phyloP scores from a whole-genome alignment of 1,284 basidiomycete genomes.

The Prillingera fragicola region DNA sequence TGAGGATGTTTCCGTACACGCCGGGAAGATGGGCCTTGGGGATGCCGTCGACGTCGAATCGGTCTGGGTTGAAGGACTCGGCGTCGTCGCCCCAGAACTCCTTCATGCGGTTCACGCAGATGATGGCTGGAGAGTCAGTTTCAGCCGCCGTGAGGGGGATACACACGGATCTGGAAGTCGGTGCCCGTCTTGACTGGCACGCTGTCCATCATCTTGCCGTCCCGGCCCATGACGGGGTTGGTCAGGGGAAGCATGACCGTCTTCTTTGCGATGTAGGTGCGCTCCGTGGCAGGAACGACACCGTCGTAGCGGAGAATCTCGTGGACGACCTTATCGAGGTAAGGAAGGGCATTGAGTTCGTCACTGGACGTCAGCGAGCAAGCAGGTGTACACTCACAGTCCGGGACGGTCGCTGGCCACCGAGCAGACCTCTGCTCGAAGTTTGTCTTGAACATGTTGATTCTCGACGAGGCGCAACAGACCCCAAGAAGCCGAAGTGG shows the following conservation, averaged over 20 bases:
- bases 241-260: slow-evolving; percentile 60
- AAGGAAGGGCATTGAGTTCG: slow-evolving; percentile 50
- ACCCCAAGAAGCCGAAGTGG: slow-evolving; percentile 66
- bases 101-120: slow-evolving; percentile 57
- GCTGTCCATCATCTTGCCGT: slow-evolving; percentile 45
- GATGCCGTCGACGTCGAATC: slow-evolving; percentile 38
- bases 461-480: slow-evolving; percentile 62
- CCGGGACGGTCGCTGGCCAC: slow-evolving; percentile 45
- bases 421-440: slow-evolving; percentile 55
- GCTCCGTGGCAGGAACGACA: slow-evolving; percentile 53
- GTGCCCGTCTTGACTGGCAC: slow-evolving; percentile 38
- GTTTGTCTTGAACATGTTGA: slow-evolving; percentile 54
- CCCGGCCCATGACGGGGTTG: slow-evolving; percentile 41
- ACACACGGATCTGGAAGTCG: slow-evolving; percentile 41
- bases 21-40: slow-evolving; percentile 50
- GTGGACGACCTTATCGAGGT: slow-evolving; percentile 61
- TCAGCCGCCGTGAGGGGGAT: background rate
- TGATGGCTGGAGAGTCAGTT: slow-evolving; percentile 34
- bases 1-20: slow-evolving; percentile 55
- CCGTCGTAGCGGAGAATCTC: slow-evolving; percentile 63
- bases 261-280: slow-evolving; percentile 50
- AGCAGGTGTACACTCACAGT: too few species aligned
- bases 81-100: slow-evolving; percentile 64
- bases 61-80: slow-evolving; percentile 59
- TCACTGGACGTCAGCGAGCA: background rate